A percentile compares a stretch with the other conserved stretches of the same genome.
Conservation (phyloP, 257 asterid genomes). For the Prunella vulgaris region DNA sequence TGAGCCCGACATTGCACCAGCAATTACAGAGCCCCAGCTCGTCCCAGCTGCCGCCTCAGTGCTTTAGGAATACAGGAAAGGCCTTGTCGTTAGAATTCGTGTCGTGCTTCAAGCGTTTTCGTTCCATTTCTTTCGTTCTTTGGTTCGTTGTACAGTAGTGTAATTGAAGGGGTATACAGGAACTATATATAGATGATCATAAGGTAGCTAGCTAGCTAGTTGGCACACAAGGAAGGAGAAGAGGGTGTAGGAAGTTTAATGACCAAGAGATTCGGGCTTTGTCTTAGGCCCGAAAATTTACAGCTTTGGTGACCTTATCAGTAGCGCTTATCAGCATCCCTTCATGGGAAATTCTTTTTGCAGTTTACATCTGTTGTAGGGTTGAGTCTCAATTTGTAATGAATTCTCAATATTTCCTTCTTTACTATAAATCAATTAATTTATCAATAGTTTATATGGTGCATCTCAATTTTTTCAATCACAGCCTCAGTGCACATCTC, state of each 20-base stretch:
- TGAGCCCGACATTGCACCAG: conserved; percentile 6
- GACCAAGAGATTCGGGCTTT: conserved; percentile 7
- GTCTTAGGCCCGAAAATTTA: too few species aligned
- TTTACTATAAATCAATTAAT: neutral
- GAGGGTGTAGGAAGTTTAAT: conserved; percentile 25
- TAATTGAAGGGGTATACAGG: conserved; percentile 8
- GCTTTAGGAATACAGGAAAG: neutral
- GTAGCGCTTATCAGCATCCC: too few species aligned
- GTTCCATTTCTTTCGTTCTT: conserved; percentile 21
- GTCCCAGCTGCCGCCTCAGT: neutral
- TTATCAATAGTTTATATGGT: too few species aligned
- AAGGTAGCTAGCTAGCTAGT: conserved; percentile 19
- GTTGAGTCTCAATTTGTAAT: conserved; percentile 13
- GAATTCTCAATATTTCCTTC: neutral
- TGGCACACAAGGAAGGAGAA: conserved; percentile 12
- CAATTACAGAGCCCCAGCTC: neutral
- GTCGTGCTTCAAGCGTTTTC: neutral
- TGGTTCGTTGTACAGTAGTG: conserved; percentile 41
- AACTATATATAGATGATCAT: conserved; percentile 21
- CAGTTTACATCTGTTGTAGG: conserved; percentile 30
- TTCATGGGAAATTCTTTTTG: conserved; percentile 34
- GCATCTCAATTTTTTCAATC: too few species aligned
- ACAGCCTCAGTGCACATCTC: too few species aligned
- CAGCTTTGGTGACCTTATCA: too few species aligned
- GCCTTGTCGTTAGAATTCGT: neutral